Evolutionary conservation across 2,329 filamentous ascomycete species (phyloP), one percentile per base, ranked within the genome.

Genomic region (Cryphonectria japonica): DNA sequence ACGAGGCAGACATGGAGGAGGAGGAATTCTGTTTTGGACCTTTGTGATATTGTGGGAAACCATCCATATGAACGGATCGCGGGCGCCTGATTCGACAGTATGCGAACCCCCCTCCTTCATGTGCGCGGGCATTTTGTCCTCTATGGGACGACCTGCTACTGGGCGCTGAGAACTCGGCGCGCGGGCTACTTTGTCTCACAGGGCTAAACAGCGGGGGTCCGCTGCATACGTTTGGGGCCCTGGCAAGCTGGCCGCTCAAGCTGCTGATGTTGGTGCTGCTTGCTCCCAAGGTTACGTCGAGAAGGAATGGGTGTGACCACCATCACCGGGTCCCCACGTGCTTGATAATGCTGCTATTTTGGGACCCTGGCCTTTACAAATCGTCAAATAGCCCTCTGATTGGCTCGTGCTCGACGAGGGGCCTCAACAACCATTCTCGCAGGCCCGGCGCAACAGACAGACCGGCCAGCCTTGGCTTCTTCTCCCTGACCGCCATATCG

Each of bases 341-440:
- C 71, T 72, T 52, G 66, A 72, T 70, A 66, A 72, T 70, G 64
- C 52, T 70, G 60, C 71, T 72, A 72, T 72, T 72, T 60, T 72
- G 34, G 66, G 65, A 68, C 57, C 66, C 68, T 32, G 34, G 68
- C 61, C 32, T 46, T 72, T 72, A 70, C 71, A 70, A 72, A 72
- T 66, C 68, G 54, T 19, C 52, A 32, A 9, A 19, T 34, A 19
- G 34, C 13, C 65, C 50, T 54, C 32, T 59, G 41, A 72, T 72
- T 72, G 68, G 71, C 61, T 54, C 46, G 11, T 6, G 13, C 60
- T 52, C 64, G 32, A 50, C 46, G 52, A 41, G 54, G n/a, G 60
- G 39, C 34, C 41, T 14, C 61, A 7, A n/a, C 34, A 41, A 14
- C 16, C 60, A 41, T 22, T 14, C 60, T 6, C 60, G 14, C 34